Base-by-base conservation (phyloP, 768 basidiomycete genomes). In the Leccinellum albellum region DNA sequence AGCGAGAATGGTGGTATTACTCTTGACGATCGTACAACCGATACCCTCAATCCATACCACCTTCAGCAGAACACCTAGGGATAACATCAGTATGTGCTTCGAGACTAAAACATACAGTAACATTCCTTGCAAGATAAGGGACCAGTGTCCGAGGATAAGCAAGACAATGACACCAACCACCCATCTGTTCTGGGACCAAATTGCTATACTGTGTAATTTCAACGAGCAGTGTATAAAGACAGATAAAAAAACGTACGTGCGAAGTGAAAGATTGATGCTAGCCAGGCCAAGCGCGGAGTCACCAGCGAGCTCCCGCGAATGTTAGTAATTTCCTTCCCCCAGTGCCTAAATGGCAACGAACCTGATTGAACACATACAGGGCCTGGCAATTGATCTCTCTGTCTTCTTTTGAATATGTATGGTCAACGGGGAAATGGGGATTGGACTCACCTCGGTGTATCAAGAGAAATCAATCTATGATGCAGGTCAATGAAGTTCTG, bases 81-180 rank as follows among this genome's bases (percentile, higher is more conserved):
- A 14, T 15, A 0, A 26, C 51, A 54, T 47, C 55, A 61, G 29
- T 28, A 42, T 24, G 8, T 2, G 23, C 44, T 7, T 12, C 10
- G 28, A 17, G 54, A 58, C 13, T 0, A 15, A 24, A 46, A 26
- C 28, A 37, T n/a, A 8, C 45, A 24, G 33, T 51, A 29, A 54
- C 53, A 0, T 61, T 78, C 86, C 85, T 72, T 87, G 86, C 21
- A 88, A 72, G 57, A 88, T 82, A 47, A 88, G 69, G 0, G 83
- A 83, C 87, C 87, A 88, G 59, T 87, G 87, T 2, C 87, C 87
- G 13, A 87, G 72, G 44, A 85, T 83, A 49, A 88, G 64, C 26
- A 82, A n/a, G 7, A 83, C 66, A 12, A 89, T 72, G 8, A 76
- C 56, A 6, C 73, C 70, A 32, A 85, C 71, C 59, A 88, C 74